Conservation (phyloP, 2,329 filamentous ascomycete species). For the Ceratocystis diversiconidia region DNA sequence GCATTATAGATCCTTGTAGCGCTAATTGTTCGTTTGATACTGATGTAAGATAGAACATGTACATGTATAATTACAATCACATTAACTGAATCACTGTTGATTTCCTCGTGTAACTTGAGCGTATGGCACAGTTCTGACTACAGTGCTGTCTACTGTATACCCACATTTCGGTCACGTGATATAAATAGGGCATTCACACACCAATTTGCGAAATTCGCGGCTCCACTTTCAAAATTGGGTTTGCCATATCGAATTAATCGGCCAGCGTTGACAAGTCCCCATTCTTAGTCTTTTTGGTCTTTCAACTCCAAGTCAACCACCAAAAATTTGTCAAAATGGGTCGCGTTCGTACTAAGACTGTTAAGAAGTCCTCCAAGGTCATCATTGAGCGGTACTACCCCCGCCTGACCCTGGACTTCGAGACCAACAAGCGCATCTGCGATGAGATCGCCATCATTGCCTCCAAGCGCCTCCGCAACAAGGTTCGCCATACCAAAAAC, state of each 20-base stretch:
- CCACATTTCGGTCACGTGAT: conserved; percentile 7
- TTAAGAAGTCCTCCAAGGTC: conserved; percentile 85
- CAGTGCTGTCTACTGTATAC: background rate
- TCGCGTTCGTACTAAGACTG: conserved; percentile 57
- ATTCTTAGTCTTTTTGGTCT: background rate
- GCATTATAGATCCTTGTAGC: background rate
- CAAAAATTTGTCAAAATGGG: conserved; percentile 48
- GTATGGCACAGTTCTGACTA: background rate
- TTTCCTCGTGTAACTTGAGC: background rate
- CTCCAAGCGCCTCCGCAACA: conserved; percentile 98
- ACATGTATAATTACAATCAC: conserved; percentile 16
- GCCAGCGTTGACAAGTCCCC: background rate
- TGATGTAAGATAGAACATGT: conserved; percentile 17
- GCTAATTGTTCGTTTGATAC: background rate
- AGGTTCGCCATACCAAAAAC: conserved; percentile 41
- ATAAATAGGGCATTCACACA: conserved; percentile 10
- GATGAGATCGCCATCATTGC: conserved; percentile 99
- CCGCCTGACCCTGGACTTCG: conserved; percentile 96
- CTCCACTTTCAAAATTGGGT: background rate
- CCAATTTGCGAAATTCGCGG: background rate
- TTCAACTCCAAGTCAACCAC: conserved; percentile 25
- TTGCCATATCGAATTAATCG: conserved; percentile 13
- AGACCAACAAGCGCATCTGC: conserved; percentile 99
- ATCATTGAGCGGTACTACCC: conserved; percentile 99
- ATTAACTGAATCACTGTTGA: background rate